These are phyloP conservation scores for Dactylonectria macrodidyma DNA, from an alignment of 2,329 filamentous ascomycete genomes.

Conservation along the genomic window DNA sequence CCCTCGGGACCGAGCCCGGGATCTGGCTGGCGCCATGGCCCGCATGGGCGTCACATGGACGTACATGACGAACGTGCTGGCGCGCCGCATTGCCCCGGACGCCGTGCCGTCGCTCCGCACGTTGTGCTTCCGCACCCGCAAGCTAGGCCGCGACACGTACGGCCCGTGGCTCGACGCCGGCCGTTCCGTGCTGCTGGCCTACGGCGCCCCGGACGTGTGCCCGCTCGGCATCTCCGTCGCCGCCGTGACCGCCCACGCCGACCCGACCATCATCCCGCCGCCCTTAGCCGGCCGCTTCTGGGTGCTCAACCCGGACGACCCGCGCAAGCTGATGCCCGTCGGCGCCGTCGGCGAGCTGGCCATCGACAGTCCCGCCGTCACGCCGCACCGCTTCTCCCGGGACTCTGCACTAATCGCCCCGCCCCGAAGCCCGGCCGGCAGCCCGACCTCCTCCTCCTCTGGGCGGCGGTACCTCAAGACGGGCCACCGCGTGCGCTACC, in stretches of 20 bases:
- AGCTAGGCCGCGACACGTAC: slow-evolving; percentile 66
- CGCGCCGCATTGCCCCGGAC: slow-evolving; percentile 58
- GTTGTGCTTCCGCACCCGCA: slow-evolving; percentile 63
- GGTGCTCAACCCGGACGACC: slow-evolving; percentile 68
- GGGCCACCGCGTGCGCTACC: slow-evolving; percentile 65
- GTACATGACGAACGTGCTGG: slow-evolving; percentile 73
- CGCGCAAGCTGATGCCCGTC: slow-evolving; percentile 65
- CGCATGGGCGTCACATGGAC: slow-evolving; percentile 67
- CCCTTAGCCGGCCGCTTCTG: slow-evolving; percentile 66
- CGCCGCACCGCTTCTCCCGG: slow-evolving; percentile 53
- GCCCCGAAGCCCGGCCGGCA: neutral
- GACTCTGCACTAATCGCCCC: slow-evolving; percentile 50
- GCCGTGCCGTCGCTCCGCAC: slow-evolving; percentile 57
- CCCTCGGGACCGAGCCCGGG: slow-evolving; percentile 62
- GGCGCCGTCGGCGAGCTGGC: slow-evolving; percentile 72
- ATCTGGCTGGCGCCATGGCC: slow-evolving; percentile 65
- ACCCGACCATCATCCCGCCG: slow-evolving; percentile 60
- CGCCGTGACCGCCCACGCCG: slow-evolving; percentile 55
- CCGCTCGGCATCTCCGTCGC: slow-evolving; percentile 66
- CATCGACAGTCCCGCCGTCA: slow-evolving; percentile 65
- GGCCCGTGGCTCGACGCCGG: slow-evolving; percentile 60
- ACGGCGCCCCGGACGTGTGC: slow-evolving; percentile 66
- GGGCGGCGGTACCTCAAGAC: slow-evolving; percentile 62
- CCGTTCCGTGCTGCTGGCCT: slow-evolving; percentile 64
- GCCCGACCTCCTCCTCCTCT: too few relatives aligned